These are phyloP conservation scores for Phytophthora fragariaefolia DNA, from an alignment of 352 stramenopile genomes.

Conservation along the genomic window DNA sequence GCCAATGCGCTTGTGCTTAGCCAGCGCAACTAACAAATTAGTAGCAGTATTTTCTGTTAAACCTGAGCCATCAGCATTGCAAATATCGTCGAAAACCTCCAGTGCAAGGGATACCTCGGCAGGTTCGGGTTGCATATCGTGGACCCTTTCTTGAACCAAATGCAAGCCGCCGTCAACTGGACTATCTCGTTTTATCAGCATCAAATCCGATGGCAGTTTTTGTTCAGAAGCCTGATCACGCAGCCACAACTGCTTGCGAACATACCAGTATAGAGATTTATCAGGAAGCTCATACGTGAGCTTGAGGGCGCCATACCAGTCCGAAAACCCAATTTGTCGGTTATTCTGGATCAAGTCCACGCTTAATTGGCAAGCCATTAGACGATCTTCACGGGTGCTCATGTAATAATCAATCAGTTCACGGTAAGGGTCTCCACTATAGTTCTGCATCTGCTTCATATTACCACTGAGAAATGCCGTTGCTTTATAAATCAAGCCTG, in stretches of 20 bases:
- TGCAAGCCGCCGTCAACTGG: neutral
- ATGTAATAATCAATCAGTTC: conserved; percentile 57
- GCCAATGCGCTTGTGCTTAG: conserved; percentile 10
- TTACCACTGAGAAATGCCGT: conserved; percentile 52
- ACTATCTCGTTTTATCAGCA: neutral
- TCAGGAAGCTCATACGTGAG: conserved; percentile 51
- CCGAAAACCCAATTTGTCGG: conserved; percentile 41
- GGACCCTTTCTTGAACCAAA: neutral
- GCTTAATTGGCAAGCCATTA: conserved; percentile 45
- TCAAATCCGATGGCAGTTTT: conserved; percentile 10
- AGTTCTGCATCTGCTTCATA: conserved; percentile 45
- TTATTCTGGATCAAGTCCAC: conserved; percentile 74
- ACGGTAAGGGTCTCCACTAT: conserved; percentile 49
- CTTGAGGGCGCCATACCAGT: conserved; percentile 61
- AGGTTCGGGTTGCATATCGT: neutral
- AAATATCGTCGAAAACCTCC: conserved; percentile 21
- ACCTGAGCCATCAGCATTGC: conserved; percentile 7
- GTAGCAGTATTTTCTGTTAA: conserved; percentile 16
- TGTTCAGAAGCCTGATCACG: conserved; percentile 18
- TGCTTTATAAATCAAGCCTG: conserved; percentile 49
- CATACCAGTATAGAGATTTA: conserved; percentile 63
- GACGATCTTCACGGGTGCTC: conserved; percentile 41
- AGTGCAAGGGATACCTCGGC: conserved; percentile 11
- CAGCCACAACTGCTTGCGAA: conserved; percentile 74
- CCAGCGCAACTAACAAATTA: conserved; percentile 18